Percentiles rank a stretch among this genome's conserved stretches.
phyloP scores from a whole-genome alignment of 305 asterid genomes.

The Euphrasia arctica region DNA sequence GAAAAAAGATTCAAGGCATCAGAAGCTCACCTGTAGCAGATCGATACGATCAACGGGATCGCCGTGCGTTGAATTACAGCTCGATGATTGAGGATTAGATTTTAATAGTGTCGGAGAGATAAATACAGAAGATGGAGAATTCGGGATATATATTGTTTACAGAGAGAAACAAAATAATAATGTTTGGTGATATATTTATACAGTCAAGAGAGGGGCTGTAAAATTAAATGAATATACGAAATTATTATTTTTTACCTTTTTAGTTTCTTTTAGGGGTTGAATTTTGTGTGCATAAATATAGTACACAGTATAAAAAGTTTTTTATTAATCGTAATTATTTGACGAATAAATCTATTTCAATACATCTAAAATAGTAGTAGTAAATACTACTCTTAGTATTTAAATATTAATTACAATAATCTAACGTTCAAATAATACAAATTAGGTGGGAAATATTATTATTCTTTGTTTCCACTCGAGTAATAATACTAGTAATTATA shows the following conservation, averaged over 20 bases:
- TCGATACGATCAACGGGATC: constrained; percentile 25
- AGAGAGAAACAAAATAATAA: background rate
- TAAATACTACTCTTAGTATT: too few relatives aligned
- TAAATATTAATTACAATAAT: too few relatives aligned
- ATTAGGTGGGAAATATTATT: too few relatives aligned
- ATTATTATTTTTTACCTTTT: constrained; percentile 23
- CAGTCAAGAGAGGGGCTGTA: constrained; percentile 25
- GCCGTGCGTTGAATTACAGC: constrained; percentile 9
- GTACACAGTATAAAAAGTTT: too few relatives aligned
- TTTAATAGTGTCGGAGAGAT: constrained; percentile 23
- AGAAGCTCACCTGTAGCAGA: constrained; percentile 29
- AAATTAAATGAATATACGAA: constrained; percentile 22
- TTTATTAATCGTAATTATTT: too few relatives aligned
- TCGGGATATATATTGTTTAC: constrained; percentile 1
- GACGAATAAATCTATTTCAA: too few relatives aligned
- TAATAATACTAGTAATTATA: too few relatives aligned
- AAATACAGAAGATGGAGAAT: constrained; percentile 16
- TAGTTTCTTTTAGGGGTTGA: background rate
- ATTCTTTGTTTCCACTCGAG: background rate
- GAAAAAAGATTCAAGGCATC: background rate
- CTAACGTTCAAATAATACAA: too few relatives aligned
- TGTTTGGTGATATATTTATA: constrained; percentile 1
- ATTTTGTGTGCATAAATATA: too few relatives aligned
- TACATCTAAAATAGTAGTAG: too few relatives aligned
- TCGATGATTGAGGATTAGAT: constrained; percentile 25